phyloP scores from a whole-genome alignment of 208 protist species.

The Crithidia acanthocephali region DNA sequence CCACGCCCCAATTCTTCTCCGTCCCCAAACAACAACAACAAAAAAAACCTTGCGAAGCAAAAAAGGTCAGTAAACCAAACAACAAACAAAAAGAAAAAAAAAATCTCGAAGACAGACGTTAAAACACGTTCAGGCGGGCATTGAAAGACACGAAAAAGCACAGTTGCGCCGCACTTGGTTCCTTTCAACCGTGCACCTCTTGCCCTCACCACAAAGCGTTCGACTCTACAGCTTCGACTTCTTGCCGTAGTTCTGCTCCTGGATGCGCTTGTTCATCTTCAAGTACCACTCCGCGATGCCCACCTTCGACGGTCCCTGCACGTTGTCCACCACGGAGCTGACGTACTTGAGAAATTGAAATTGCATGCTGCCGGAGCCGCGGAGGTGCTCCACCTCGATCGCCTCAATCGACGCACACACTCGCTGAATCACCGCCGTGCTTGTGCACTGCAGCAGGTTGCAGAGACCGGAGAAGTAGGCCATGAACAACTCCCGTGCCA shows the following conservation, averaged over 20 bases:
- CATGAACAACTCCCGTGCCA: conserved; percentile 57
- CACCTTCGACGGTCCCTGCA: conserved; percentile 64
- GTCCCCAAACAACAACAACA: too few species aligned
- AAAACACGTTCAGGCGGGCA: too few species aligned
- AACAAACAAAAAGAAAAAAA: too few species aligned
- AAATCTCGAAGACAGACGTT: too few species aligned
- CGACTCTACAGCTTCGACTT: conserved; percentile 40
- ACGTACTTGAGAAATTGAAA: conserved; percentile 77
- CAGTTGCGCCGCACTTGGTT: too few species aligned
- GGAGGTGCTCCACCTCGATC: conserved; percentile 76
- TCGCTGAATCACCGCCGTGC: conserved; percentile 63
- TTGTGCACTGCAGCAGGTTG: conserved; percentile 77
- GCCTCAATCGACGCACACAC: conserved; percentile 87
- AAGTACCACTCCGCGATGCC: conserved; percentile 83
- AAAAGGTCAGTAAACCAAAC: too few species aligned
- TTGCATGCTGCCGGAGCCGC: conserved; percentile 49
- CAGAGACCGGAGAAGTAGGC: conserved; percentile 81
- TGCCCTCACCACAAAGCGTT: too few species aligned
- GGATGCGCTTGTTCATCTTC: conserved; percentile 50
- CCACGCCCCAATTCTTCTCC: too few species aligned
- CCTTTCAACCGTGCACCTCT: too few species aligned
- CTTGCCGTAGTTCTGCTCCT: conserved; percentile 38
- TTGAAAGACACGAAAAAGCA: too few species aligned
- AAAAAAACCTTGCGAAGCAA: too few species aligned
- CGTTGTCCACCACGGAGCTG: conserved; percentile 51